Evolutionary conservation across 192 early-diverging fungal species (phyloP).

Genomic region (Coemansia furcata): DNA sequence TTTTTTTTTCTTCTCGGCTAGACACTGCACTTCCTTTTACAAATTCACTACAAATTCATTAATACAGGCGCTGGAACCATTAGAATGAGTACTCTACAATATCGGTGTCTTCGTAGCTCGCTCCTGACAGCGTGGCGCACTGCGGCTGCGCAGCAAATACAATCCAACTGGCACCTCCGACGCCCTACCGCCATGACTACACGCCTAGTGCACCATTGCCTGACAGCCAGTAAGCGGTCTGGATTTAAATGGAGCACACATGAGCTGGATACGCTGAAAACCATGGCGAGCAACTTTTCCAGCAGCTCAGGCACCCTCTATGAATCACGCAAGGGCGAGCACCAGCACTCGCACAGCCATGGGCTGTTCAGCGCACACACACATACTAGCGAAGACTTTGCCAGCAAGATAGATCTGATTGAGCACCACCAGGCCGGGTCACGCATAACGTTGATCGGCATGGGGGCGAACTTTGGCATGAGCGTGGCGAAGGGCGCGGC

Average conservation of each 20-base stretch:
- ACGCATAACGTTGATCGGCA: slow-evolving; percentile 66
- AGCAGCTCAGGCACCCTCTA: slow-evolving; percentile 17
- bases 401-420: slow-evolving; percentile 37
- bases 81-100: not conserved
- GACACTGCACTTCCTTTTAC: not conserved
- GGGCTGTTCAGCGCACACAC: slow-evolving; percentile 20
- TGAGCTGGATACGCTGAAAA: slow-evolving; percentile 7
- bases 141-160: not conserved
- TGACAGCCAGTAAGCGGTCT: not conserved
- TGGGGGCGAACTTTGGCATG: slow-evolving; percentile 62
- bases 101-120: not conserved
- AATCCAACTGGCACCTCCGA: not conserved
- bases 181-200: not conserved
- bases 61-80: too few relatives aligned
- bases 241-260: slow-evolving; percentile 21
- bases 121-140: not conserved
- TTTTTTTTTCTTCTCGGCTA: not conserved
- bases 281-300: slow-evolving; percentile 37
- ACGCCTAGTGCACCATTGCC: not conserved
- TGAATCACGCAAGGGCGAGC: slow-evolving; percentile 1
- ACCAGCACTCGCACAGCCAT: slow-evolving; percentile 21
- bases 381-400: slow-evolving; percentile 19
- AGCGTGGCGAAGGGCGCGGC: slow-evolving; percentile 64
- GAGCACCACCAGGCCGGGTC: slow-evolving; percentile 58
- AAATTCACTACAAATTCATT: not conserved